phyloP scores from a whole-genome alignment of 202 grass and related monocot species.

The Digitaria exilis region DNA sequence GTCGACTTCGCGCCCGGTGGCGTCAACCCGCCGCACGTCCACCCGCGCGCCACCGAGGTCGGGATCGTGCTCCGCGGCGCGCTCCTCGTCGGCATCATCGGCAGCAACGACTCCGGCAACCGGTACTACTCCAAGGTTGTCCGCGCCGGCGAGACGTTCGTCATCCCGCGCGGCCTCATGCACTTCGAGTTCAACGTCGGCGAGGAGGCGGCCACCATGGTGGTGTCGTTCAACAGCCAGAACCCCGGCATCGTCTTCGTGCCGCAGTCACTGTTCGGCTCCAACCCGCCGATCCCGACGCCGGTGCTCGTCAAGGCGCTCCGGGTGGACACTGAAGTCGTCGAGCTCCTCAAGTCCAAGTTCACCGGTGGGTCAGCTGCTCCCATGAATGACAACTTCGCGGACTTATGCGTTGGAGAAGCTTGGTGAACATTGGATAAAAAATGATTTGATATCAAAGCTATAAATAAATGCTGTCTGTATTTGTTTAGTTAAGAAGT shows the following conservation, averaged over 20 bases:
- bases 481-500: background rate
- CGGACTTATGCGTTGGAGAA: no score
- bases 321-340: constrained; percentile 45
- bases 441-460: no score
- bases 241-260: constrained; percentile 51
- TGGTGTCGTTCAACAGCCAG: constrained; percentile 75
- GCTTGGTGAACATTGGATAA: no score
- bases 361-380: constrained; percentile 24
- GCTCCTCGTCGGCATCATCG: constrained; percentile 64
- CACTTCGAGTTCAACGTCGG: constrained; percentile 81
- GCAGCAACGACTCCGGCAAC: constrained; percentile 40
- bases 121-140: constrained; percentile 54
- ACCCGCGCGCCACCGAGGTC: no score
- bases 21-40: no score
- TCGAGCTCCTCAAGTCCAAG: constrained; percentile 60
- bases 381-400: background rate
- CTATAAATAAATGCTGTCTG: background rate
- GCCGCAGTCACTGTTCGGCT: constrained; percentile 46
- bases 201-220: constrained; percentile 32
- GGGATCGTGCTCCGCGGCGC: constrained; percentile 19
- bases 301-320: constrained; percentile 59
- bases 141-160: constrained; percentile 51
- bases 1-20: no score
- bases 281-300: background rate
- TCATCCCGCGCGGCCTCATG: constrained; percentile 58